Percentiles rank a stretch among this genome's conserved stretches.
These are phyloP conservation scores for Albatrellus ellisii DNA, from an alignment of 768 basidiomycete species.

Conservation along the genomic window DNA sequence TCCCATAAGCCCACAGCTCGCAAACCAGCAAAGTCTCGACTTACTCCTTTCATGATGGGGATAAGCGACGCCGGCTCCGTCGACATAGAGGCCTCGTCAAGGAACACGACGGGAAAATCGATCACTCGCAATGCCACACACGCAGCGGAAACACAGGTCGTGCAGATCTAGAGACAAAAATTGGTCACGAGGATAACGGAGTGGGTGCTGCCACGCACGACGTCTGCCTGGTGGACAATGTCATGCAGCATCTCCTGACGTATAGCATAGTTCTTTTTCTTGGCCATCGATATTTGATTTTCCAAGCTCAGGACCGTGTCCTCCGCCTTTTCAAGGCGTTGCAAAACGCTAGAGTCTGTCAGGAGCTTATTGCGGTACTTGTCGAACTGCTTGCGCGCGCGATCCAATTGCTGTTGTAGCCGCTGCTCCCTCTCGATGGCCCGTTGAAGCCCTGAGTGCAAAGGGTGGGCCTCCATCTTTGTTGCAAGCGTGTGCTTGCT, in stretches of 20 bases:
- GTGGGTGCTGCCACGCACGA: slow-evolving; percentile 34
- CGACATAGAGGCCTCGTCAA: slow-evolving; percentile 95
- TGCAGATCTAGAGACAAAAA: slow-evolving; percentile 49
- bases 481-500: slow-evolving; percentile 46
- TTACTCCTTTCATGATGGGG: slow-evolving; percentile 87
- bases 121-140: slow-evolving; percentile 48
- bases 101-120: slow-evolving; percentile 87
- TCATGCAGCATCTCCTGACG: slow-evolving; percentile 53
- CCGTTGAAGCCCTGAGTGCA: slow-evolving; percentile 30
- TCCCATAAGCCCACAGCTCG: slow-evolving; percentile 10
- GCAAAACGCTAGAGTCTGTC: not conserved
- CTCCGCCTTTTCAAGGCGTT: slow-evolving; percentile 20
- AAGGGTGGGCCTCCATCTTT: slow-evolving; percentile 48
- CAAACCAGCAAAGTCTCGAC: slow-evolving; percentile 21
- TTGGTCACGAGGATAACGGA: slow-evolving; percentile 1
- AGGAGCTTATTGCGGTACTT: slow-evolving; percentile 6
- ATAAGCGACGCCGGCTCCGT: slow-evolving; percentile 88
- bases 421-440: slow-evolving; percentile 27
- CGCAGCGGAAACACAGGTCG: slow-evolving; percentile 76
- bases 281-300: slow-evolving; percentile 21
- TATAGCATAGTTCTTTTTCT: slow-evolving; percentile 36
- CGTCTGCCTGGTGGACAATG: slow-evolving; percentile 53
- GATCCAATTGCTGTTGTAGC: slow-evolving; percentile 15
- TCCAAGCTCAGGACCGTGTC: slow-evolving; percentile 16
- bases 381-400: slow-evolving; percentile 18